A percentile compares a stretch with the other conserved stretches of the same genome.
Conservation (phyloP, 208 protist species). For the Herpetomonas tarakana region DNA sequence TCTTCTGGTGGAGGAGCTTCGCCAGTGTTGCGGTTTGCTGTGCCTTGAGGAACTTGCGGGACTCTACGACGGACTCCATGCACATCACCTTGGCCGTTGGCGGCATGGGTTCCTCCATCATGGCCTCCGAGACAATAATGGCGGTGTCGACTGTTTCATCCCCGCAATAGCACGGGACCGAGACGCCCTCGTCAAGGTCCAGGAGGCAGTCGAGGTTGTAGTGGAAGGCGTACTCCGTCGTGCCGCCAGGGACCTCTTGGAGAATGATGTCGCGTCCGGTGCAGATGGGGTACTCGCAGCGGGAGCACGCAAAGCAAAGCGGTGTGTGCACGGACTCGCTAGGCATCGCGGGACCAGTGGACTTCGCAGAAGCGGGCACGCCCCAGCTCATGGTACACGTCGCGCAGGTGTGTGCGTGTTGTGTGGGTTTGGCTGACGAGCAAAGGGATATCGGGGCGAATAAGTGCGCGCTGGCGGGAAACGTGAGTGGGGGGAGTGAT, state of each 20-base stretch:
- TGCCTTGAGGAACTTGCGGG: constrained; percentile 29
- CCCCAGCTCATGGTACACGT: too few relatives aligned
- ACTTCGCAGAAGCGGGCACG: constrained; percentile 1
- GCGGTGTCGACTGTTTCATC: constrained; percentile 49
- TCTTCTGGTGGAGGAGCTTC: neutral
- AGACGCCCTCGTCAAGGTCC: constrained; percentile 37
- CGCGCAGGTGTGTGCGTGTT: too few relatives aligned
- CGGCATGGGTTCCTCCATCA: constrained; percentile 52
- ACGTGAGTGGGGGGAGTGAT: too few relatives aligned
- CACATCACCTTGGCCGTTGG: constrained; percentile 50
- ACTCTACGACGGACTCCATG: constrained; percentile 59
- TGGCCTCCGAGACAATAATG: constrained; percentile 47
- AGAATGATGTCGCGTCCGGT: constrained; percentile 40
- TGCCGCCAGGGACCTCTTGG: constrained; percentile 28
- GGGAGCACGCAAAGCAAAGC: constrained; percentile 69
- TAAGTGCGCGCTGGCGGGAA: too few relatives aligned
- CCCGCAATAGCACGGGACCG: constrained; percentile 82
- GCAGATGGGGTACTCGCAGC: constrained; percentile 83
- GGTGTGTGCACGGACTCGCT: constrained; percentile 6
- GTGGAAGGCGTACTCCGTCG: constrained; percentile 60
- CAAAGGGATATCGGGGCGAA: too few relatives aligned
- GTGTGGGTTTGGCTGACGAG: too few relatives aligned
- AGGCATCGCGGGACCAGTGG: neutral
- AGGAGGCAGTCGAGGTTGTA: constrained; percentile 77
- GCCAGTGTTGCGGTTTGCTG: constrained; percentile 18